Evolutionary conservation across 208 protist species (phyloP), one percentile per base, ranked within the genome.

Genomic region (Leishmania major): DNA sequence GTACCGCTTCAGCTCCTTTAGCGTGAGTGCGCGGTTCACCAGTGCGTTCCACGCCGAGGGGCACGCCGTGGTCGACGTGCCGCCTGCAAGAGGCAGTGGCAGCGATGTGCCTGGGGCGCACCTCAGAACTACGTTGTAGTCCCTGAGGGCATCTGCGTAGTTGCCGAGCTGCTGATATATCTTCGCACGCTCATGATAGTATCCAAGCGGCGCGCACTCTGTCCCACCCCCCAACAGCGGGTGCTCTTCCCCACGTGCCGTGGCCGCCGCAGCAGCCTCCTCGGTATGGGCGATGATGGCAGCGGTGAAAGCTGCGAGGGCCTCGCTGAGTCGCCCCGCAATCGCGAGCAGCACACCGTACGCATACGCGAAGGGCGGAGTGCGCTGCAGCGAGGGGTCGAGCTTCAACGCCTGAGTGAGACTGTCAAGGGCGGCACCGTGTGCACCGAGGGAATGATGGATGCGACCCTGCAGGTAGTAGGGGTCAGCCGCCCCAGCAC

Each of bases 181-280:
- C 83, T 98, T 99, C 2, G 95, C 97, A 0, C 96, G 91, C 77
- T 98, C 96, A 79, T 98, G 94, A 79, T 89, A 83, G 62, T 91
- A 96, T 7, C 74, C 69, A 7, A 78, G 15, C 60, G 78, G 22
- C n/a, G 57, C 22, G 66, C 74, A n/a, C 45, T 37, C 40, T 17
- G 28, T 11, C 15, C 22, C 51, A 35, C 28, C 25, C 55, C 11
- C 28, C 22, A 7, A 1, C 10, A 5, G 7, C n/a, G 28, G 35
- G 25, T 15, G n/a, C 40, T 37, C 28, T 69, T 28, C 40, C 4
- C 59, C 59, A 55, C 45, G 17, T 59, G 2, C 71, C 71, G 53
- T 22, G 43, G 55, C 55, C 49, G 11, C 2, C 11, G 59, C 77
- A 43, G 55, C 17, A 11, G 76, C 73, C 0, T 69, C 76, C 0